Conservation (phyloP, 257 asterid genomes). For the Rehmannia glutinosa region DNA sequence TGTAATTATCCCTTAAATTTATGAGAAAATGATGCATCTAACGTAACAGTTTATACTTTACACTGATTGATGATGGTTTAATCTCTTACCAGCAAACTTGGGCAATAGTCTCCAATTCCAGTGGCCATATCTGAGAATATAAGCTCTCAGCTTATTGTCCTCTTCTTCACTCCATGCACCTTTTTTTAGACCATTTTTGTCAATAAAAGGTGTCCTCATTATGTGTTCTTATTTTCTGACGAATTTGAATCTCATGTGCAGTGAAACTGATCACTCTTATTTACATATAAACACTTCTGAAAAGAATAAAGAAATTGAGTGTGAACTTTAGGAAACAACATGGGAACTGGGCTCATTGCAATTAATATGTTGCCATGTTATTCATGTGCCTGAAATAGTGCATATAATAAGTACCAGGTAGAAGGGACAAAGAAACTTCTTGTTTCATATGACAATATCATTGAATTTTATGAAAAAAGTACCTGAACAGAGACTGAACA, state of each 20-base stretch:
- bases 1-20: too few species aligned
- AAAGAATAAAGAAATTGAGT: too few species aligned
- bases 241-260: neutral
- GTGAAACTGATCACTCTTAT: neutral
- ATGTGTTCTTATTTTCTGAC: neutral
- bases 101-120: too few species aligned
- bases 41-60: too few species aligned
- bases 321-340: conserved; percentile 16
- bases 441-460: neutral
- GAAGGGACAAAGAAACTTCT: neutral
- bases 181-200: conserved; percentile 36
- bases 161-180: conserved; percentile 59
- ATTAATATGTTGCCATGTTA: neutral
- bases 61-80: too few species aligned
- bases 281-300: too few species aligned
- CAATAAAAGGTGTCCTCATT: conserved; percentile 21
- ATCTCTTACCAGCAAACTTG: too few species aligned
- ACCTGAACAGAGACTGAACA: too few species aligned
- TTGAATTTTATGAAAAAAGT: neutral
- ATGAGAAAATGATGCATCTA: too few species aligned
- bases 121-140: too few species aligned
- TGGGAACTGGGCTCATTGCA: neutral
- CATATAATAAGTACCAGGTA: neutral
- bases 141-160: conserved; percentile 35
- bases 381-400: neutral